Evolutionary conservation across 306 rosid species (phyloP), one percentile per base, ranked within the genome.

Genomic region (Trifolium repens): DNA sequence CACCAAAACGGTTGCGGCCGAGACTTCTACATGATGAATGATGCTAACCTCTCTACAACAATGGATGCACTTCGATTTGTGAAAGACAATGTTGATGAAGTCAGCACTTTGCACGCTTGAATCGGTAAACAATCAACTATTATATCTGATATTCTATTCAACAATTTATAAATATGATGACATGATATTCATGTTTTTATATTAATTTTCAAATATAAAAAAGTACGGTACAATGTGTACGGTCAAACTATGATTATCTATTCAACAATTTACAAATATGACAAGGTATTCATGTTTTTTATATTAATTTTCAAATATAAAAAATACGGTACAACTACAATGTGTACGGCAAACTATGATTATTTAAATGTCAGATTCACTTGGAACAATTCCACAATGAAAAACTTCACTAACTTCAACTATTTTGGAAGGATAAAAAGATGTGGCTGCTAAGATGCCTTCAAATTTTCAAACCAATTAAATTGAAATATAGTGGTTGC

Each of bases 91-190:
- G 82, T 79, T 74, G 79, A 72, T 74, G 84, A 69, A 75, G 70
- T 78, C 89, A 72, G 79, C 83, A 64, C 67, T 74, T 55, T 72
- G 11, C 68, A 39, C 49, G 50, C 87, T 80, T 67, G 40, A 78
- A 80, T 71, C 58, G 66, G 35, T 58, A 78, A 70, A 62, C 64
- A 81, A 62, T 74, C 73, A 83, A 67, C 49, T 35, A 68, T 77
- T 52, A 58, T 17, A 49, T 58, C 8, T n/a, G 43, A 74, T 60
- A 58, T 74, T 71, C n/a, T 67, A 73, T 54, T 50, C 81, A 65
- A 72, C 10, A 52, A 32, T 69, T 61, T 26, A 72, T 42, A 76
- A 26, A 67, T 49, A 74, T 16, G 47, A 74, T 16, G 47, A 42
- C 26, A 42, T 32, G 2, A 54, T 52, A 52, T 40, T 67, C 8